These are phyloP conservation scores for Fusarium lyarnte DNA, from an alignment of 2,329 filamentous ascomycete species.

Conservation along the genomic window DNA sequence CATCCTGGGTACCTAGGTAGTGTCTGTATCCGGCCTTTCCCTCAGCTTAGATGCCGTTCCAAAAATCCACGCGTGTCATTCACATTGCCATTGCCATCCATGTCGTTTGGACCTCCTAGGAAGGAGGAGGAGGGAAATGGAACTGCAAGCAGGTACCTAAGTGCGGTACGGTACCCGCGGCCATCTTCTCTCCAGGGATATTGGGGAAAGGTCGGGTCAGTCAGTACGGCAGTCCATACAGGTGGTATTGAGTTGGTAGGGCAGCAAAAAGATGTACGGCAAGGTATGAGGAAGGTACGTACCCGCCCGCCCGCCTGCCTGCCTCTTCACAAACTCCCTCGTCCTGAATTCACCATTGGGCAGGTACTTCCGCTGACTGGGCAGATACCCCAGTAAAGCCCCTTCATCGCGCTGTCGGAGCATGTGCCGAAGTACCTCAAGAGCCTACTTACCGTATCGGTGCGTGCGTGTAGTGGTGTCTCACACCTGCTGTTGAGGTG, in stretches of 20 bases:
- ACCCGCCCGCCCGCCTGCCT: neutral
- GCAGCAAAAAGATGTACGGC: neutral
- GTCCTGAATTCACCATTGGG: neutral
- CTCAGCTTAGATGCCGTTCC: conserved; percentile 1
- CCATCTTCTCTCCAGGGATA: neutral
- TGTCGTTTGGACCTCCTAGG: neutral
- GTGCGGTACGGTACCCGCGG: neutral
- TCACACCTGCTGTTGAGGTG: conserved; percentile 1
- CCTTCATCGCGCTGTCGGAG: neutral
- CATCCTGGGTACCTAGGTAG: neutral
- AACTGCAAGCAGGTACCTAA: neutral
- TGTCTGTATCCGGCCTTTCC: conserved; percentile 15
- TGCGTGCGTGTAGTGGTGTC: neutral
- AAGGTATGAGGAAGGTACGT: neutral
- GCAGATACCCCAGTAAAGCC: neutral
- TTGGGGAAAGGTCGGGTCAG: neutral
- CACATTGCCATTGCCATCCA: neutral
- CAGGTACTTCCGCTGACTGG: neutral
- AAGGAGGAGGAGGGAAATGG: neutral
- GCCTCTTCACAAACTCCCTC: neutral
- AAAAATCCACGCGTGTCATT: neutral
- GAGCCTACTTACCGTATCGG: neutral
- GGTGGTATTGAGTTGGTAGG: neutral
- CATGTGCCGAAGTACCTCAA: neutral
- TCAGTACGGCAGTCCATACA: neutral